Evolutionary conservation across 805 yeast genomes (phyloP).

Genomic region (Suhomyces canberraensis): DNA sequence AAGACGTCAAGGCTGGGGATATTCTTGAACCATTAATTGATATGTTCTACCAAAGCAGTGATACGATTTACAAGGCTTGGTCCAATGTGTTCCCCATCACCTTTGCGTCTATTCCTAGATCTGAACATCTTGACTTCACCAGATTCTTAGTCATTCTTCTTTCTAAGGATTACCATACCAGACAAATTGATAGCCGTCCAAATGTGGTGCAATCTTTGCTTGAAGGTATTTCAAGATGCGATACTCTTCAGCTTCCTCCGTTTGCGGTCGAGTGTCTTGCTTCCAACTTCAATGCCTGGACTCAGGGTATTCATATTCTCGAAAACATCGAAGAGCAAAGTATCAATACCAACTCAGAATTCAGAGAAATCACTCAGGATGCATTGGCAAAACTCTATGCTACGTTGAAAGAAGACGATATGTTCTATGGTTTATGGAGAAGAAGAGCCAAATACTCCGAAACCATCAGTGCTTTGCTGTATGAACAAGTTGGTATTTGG

Average conservation of each 20-base stretch:
- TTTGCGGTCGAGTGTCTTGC: slow-evolving; percentile 88
- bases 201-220: slow-evolving; percentile 83
- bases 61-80: slow-evolving; percentile 83
- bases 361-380: slow-evolving; percentile 82
- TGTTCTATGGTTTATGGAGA: slow-evolving; percentile 98
- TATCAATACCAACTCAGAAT: slow-evolving; percentile 63
- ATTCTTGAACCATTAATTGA: slow-evolving; percentile 72
- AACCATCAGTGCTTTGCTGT: slow-evolving; percentile 88
- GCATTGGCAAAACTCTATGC: slow-evolving; percentile 89
- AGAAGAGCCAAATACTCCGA: slow-evolving; percentile 92
- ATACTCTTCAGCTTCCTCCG: slow-evolving; percentile 82
- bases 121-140: slow-evolving; percentile 82
- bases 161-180: slow-evolving; percentile 88
- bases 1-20: slow-evolving; percentile 49
- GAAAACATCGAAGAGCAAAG: slow-evolving; percentile 65
- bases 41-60: slow-evolving; percentile 76
- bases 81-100: slow-evolving; percentile 77
- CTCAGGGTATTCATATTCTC: slow-evolving; percentile 77
- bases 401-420: slow-evolving; percentile 86
- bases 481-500: slow-evolving; percentile 94
- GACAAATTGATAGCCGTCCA: slow-evolving; percentile 82
- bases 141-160: slow-evolving; percentile 73
- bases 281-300: slow-evolving; percentile 85
- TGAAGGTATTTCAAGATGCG: slow-evolving; percentile 77
- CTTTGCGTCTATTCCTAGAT: slow-evolving; percentile 66